Percentiles rank a stretch among this genome's conserved stretches.
Evolutionary conservation across 129 eudicot species (phyloP).

Genomic region (Ambrosia trifida): DNA sequence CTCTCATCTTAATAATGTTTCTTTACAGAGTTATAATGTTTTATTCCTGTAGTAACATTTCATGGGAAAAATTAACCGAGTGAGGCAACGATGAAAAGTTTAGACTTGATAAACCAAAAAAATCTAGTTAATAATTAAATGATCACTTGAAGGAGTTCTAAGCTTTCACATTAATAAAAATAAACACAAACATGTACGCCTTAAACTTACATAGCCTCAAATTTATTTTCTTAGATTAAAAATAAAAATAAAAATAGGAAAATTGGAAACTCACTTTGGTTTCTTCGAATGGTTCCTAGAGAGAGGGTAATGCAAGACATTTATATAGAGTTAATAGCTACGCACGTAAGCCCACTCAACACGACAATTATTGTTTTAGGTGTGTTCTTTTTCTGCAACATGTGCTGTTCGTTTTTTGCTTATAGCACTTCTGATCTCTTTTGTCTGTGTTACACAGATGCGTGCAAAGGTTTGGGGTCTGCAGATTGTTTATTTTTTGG

Average conservation of each 20-base stretch:
- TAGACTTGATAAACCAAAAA: no score
- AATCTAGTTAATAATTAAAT: no score
- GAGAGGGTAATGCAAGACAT: neutral
- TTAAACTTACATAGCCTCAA: neutral
- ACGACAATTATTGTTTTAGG: neutral
- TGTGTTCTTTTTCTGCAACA: no score
- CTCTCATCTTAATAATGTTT: conserved; percentile 21
- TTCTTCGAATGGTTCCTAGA: neutral
- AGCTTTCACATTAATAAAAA: neutral
- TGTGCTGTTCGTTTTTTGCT: no score
- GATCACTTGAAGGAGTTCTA: neutral
- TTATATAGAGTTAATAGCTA: neutral
- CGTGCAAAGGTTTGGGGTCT: no score
- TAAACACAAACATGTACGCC: neutral
- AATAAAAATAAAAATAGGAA: no score
- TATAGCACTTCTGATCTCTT: no score
- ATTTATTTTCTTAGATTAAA: no score
- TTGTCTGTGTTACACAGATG: no score
- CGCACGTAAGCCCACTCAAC: neutral
- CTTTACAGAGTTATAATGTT: neutral
- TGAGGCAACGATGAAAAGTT: no score
- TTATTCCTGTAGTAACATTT: neutral
- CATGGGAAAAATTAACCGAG: neutral
- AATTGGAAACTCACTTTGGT: neutral
- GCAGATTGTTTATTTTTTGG: no score